These are phyloP conservation scores for Fomitopsis palustris DNA, from an alignment of 1,284 basidiomycete genomes.

Conservation along the genomic window DNA sequence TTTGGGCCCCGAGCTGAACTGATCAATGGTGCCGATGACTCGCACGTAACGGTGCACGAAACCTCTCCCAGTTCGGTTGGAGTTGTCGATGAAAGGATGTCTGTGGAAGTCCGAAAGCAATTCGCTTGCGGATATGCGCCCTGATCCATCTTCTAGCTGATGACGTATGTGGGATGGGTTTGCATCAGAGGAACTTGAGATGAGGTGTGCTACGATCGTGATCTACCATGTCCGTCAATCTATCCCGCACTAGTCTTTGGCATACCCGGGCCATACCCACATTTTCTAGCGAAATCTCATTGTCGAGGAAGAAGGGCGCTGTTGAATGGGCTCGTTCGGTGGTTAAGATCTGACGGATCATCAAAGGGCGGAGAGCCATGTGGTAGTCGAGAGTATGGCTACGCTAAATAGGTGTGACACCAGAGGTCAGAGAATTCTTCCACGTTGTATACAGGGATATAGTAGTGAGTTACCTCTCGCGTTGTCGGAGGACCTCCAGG, in stretches of 20 bases:
- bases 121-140: conserved; percentile 19
- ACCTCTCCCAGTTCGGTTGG: background rate
- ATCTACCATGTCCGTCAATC: conserved; percentile 37
- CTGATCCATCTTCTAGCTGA: conserved; percentile 34
- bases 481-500: background rate
- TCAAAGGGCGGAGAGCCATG: conserved; percentile 48
- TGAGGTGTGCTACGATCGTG: conserved; percentile 40
- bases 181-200: conserved; percentile 37
- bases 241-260: conserved; percentile 15
- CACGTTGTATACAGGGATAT: too few species aligned
- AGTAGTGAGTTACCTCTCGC: background rate
- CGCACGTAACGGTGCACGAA: conserved; percentile 22
- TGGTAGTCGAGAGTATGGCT: background rate
- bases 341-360: conserved; percentile 53
- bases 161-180: conserved; percentile 30
- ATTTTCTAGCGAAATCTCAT: conserved; percentile 41
- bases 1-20: conserved; percentile 29
- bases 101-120: conserved; percentile 8
- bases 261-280: conserved; percentile 11
- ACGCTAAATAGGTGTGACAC: background rate
- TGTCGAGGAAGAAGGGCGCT: conserved; percentile 56
- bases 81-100: too few species aligned
- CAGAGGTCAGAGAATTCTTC: background rate
- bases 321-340: conserved; percentile 49
- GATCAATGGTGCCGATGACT: conserved; percentile 15